Percentiles rank a stretch among this genome's conserved stretches.
These are phyloP conservation scores for Phylloporus sp. DNA, from an alignment of 768 basidiomycete species.

Conservation along the genomic window DNA sequence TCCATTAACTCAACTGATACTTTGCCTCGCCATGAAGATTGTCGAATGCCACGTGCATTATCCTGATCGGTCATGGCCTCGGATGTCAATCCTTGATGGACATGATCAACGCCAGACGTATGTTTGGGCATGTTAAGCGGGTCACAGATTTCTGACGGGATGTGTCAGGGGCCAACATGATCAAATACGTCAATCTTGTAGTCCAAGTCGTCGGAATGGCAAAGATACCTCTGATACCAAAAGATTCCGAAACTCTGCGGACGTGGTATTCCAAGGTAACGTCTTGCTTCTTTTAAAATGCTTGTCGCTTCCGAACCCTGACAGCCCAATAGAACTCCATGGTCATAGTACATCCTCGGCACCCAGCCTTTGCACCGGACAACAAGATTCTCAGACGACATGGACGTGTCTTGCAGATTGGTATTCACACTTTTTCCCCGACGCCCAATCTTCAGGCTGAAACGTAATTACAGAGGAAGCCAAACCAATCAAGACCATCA, in stretches of 20 bases:
- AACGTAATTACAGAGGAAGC: conserved; percentile 48
- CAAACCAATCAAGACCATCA: conserved; percentile 74
- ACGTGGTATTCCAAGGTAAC: conserved; percentile 71
- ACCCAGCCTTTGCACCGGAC: conserved; percentile 44
- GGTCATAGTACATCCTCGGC: conserved; percentile 63
- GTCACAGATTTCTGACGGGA: not conserved
- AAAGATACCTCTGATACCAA: conserved; percentile 51
- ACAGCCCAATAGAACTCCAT: conserved; percentile 58
- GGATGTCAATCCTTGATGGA: conserved; percentile 76
- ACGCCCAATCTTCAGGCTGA: not conserved
- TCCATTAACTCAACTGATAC: not conserved
- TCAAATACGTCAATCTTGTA: conserved; percentile 62
- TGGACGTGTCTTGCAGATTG: conserved; percentile 58
- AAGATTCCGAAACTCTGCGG: conserved; percentile 52
- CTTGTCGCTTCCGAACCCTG: not conserved
- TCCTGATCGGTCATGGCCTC: conserved; percentile 85
- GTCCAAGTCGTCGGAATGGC: conserved; percentile 76
- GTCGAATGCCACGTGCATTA: conserved; percentile 64
- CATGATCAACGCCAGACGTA: conserved; percentile 70
- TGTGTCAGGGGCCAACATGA: conserved; percentile 45
- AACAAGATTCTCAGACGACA: conserved; percentile 52
- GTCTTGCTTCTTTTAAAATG: conserved; percentile 14
- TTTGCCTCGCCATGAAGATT: conserved; percentile 44
- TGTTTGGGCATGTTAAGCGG: conserved; percentile 14
- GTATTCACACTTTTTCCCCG: conserved; percentile 37